Conservation (phyloP, 2,329 filamentous ascomycete genomes). For the Phialemonium atrogriseum region DNA sequence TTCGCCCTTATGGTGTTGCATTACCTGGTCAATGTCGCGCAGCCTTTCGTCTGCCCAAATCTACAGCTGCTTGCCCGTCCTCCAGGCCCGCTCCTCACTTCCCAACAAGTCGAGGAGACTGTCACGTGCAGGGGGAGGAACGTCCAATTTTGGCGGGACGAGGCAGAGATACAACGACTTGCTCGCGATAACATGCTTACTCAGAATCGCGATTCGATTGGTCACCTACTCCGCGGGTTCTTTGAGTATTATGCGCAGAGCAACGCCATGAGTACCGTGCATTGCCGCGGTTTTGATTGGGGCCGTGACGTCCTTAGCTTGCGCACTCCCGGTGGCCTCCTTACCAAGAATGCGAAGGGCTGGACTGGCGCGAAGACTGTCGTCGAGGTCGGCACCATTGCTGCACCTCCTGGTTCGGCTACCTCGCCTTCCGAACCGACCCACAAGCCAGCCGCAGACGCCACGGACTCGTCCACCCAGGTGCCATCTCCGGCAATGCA, state of each 20-base stretch:
- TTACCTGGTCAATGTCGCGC: constrained; percentile 74
- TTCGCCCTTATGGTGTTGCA: constrained; percentile 91
- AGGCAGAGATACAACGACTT: constrained; percentile 57
- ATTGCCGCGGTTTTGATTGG: constrained; percentile 65
- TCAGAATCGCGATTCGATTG: constrained; percentile 61
- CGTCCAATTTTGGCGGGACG: constrained; percentile 72
- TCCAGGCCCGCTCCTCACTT: constrained; percentile 29
- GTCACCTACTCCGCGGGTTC: constrained; percentile 69
- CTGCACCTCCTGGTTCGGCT: constrained; percentile 7
- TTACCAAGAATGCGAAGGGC: constrained; percentile 69
- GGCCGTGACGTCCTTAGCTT: constrained; percentile 71
- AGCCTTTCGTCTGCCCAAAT: constrained; percentile 78
- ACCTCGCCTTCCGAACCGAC: constrained; percentile 10
- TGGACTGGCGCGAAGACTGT: constrained; percentile 80
- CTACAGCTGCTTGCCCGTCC: constrained; percentile 53
- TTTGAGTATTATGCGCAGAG: constrained; percentile 76
- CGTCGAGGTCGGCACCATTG: constrained; percentile 32
- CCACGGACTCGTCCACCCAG: background rate
- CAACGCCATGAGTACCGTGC: constrained; percentile 41
- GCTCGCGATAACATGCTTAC: constrained; percentile 52
- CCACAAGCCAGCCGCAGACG: no score
- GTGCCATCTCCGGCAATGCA: constrained; percentile 6
- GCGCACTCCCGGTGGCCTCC: constrained; percentile 59
- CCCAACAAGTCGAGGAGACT: constrained; percentile 28
- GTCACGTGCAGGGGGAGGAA: constrained; percentile 54